Conservation (phyloP, 2,329 filamentous ascomycete species). For the Xylariales sp. region DNA sequence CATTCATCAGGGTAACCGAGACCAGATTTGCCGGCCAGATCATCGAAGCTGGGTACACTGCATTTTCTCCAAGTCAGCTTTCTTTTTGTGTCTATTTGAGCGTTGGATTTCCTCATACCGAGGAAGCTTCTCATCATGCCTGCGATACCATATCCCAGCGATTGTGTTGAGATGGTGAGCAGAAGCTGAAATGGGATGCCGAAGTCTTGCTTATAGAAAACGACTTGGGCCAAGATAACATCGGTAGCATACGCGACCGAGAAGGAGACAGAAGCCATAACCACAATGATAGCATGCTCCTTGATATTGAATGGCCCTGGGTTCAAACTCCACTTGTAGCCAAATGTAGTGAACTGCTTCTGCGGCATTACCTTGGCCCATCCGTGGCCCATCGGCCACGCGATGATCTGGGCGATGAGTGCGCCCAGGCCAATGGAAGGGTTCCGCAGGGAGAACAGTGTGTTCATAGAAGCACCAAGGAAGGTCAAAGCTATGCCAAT, state of each 20-base stretch:
- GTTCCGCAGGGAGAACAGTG: constrained; percentile 56
- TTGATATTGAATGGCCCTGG: constrained; percentile 68
- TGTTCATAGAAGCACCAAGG: constrained; percentile 57
- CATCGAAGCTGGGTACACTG: constrained; percentile 64
- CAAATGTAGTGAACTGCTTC: constrained; percentile 42
- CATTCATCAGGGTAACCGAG: constrained; percentile 63
- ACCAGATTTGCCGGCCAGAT: constrained; percentile 70
- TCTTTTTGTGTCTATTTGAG: no score
- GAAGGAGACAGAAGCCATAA: constrained; percentile 70
- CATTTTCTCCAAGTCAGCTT: no score
- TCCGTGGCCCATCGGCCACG: constrained; percentile 57
- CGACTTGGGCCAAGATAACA: constrained; percentile 64
- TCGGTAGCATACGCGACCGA: constrained; percentile 69
- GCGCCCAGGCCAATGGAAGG: constrained; percentile 58
- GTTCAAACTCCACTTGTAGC: constrained; percentile 54
- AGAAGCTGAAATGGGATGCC: constrained; percentile 63
- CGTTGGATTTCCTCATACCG: no score
- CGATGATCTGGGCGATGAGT: constrained; percentile 59
- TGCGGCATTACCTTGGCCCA: constrained; percentile 55
- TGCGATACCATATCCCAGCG: constrained; percentile 64
- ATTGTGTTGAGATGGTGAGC: constrained; percentile 64
- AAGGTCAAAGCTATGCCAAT: constrained; percentile 56
- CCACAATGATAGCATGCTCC: constrained; percentile 63
- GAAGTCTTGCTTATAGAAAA: constrained; percentile 69
- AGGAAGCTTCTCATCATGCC: constrained; percentile 63